Conservation (phyloP, 768 basidiomycete species). For the Rhizopogon vesiculosus region DNA sequence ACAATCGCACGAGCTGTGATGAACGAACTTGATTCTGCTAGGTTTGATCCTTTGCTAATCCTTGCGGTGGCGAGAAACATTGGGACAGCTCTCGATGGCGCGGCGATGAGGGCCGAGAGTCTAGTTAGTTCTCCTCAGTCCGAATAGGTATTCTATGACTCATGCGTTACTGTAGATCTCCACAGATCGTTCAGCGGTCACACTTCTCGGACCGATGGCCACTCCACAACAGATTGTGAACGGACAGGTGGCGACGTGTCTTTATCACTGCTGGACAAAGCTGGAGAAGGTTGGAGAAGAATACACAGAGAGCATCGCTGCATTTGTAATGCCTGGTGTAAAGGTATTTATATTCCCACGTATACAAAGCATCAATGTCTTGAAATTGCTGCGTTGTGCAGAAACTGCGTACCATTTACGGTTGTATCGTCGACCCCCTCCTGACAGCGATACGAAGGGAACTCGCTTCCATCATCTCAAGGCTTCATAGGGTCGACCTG, state of each 20-base stretch:
- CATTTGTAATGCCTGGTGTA: conserved; percentile 50
- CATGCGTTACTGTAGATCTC: conserved; percentile 43
- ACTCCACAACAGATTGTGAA: conserved; percentile 79
- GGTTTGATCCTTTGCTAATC: conserved; percentile 88
- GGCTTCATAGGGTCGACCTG: conserved; percentile 84
- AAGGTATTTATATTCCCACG: conserved; percentile 38
- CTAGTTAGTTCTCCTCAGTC: conserved; percentile 45
- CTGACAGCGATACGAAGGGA: conserved; percentile 74
- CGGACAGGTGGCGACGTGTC: conserved; percentile 68
- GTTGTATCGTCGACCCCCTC: conserved; percentile 57
- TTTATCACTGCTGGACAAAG: conserved; percentile 73
- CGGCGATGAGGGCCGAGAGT: conserved; percentile 58
- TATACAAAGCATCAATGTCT: background rate
- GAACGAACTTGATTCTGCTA: conserved; percentile 91
- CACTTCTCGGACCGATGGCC: conserved; percentile 69
- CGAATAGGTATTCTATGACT: background rate
- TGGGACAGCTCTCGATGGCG: conserved; percentile 61
- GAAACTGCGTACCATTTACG: conserved; percentile 49
- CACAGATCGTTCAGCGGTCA: conserved; percentile 74
- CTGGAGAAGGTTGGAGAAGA: conserved; percentile 65
- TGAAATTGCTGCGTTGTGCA: conserved; percentile 16
- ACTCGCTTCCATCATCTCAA: conserved; percentile 69
- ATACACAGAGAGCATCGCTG: conserved; percentile 55
- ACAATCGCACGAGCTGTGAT: conserved; percentile 71
- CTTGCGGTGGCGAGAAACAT: conserved; percentile 74